Evolutionary conservation across 139 green algal genomes (phyloP).

Genomic region (Pleodorina starrii): DNA sequence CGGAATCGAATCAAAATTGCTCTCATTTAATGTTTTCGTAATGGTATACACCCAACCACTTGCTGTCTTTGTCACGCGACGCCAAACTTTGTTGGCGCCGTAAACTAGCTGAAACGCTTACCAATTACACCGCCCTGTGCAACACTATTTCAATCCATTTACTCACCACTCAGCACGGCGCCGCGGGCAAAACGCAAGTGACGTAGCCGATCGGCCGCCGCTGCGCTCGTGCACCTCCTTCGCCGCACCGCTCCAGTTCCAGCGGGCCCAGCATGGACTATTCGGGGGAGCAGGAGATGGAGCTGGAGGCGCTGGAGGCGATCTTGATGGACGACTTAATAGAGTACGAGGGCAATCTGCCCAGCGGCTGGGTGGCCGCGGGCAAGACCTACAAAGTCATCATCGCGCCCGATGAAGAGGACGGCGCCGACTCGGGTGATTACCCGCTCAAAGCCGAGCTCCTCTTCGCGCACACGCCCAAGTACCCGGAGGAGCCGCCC

Average conservation of each 20-base stretch:
- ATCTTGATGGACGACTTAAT: constrained; percentile 75
- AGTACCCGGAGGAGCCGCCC: constrained; percentile 75
- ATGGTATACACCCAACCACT: too few species aligned
- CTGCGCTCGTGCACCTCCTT: neutral
- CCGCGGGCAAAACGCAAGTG: too few species aligned
- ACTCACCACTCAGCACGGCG: too few species aligned
- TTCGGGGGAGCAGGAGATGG: constrained; percentile 72
- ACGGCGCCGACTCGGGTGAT: neutral
- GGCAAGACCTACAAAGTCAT: constrained; percentile 60
- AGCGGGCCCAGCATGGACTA: constrained; percentile 60
- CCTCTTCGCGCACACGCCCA: constrained; percentile 71
- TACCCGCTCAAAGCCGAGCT: constrained; percentile 65
- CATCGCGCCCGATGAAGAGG: constrained; percentile 42
- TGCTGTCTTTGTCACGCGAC: too few species aligned
- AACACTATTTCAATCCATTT: too few species aligned
- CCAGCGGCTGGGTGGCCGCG: constrained; percentile 54
- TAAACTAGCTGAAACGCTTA: too few species aligned
- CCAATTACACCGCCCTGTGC: too few species aligned
- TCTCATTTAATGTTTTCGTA: too few species aligned
- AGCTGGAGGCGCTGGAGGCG: constrained; percentile 76
- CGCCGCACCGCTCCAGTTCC: neutral
- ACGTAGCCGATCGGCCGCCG: constrained; percentile 16
- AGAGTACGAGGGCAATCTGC: constrained; percentile 63
- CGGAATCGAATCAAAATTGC: too few species aligned
- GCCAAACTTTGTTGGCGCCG: too few species aligned